Conservation (phyloP, 352 stramenopile species). For the Phytophthora brassicae region DNA sequence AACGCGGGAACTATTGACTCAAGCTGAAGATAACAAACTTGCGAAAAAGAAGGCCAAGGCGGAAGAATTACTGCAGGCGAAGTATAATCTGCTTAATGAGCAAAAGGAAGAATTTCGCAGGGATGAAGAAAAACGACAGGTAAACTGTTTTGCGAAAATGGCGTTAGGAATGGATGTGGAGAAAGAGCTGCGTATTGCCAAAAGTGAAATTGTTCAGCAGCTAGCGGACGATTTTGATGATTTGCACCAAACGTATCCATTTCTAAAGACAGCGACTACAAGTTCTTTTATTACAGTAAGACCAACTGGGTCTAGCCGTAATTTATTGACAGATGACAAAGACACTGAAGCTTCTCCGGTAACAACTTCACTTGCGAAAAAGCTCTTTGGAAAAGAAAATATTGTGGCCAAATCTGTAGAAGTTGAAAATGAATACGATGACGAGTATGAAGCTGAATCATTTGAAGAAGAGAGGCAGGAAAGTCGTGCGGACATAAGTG, state of each 20-base stretch:
- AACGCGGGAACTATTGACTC: background rate
- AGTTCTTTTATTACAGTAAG: background rate
- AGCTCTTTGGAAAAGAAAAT: slow-evolving; percentile 15
- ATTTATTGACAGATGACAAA: background rate
- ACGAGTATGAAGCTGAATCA: slow-evolving; percentile 42
- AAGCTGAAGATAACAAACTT: slow-evolving; percentile 29
- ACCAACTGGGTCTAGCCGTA: background rate
- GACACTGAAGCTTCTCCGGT: too few species aligned
- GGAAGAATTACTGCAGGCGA: slow-evolving; percentile 39
- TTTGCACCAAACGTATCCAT: slow-evolving; percentile 34
- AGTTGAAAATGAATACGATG: slow-evolving; percentile 17
- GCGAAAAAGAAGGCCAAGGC: slow-evolving; percentile 47
- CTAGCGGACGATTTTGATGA: slow-evolving; percentile 34
- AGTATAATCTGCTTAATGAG: slow-evolving; percentile 36
- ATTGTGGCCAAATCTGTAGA: slow-evolving; percentile 8
- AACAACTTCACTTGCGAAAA: slow-evolving; percentile 13
- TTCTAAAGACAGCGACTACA: slow-evolving; percentile 6
- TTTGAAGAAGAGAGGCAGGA: slow-evolving; percentile 32
- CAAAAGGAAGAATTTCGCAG: slow-evolving; percentile 32
- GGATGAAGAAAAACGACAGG: slow-evolving; percentile 45
- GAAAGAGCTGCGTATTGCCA: slow-evolving; percentile 27
- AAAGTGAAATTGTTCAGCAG: slow-evolving; percentile 30
- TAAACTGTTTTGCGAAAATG: slow-evolving; percentile 40
- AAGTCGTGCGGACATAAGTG: background rate
- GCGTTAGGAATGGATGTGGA: slow-evolving; percentile 43